A percentile compares a stretch with the other conserved stretches of the same genome.
These are phyloP conservation scores for Stygiomarasmius scandens DNA, from an alignment of 1,284 basidiomycete genomes.

Conservation along the genomic window DNA sequence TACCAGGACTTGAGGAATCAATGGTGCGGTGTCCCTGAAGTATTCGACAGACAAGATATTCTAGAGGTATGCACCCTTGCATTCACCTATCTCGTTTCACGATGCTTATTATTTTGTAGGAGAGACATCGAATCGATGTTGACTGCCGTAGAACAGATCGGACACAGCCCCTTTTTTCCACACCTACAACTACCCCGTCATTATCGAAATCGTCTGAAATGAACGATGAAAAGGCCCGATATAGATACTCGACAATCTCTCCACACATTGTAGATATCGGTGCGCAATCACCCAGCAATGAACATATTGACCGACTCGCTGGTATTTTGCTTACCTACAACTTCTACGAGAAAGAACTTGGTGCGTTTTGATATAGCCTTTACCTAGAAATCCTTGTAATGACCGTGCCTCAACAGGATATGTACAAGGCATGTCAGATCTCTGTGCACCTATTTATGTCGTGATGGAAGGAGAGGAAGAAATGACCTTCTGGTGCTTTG, in stretches of 20 bases:
- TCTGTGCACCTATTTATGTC: slow-evolving; percentile 92
- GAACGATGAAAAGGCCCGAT: slow-evolving; percentile 56
- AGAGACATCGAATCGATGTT: slow-evolving; percentile 90
- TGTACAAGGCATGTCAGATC: slow-evolving; percentile 97
- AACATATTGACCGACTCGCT: slow-evolving; percentile 80
- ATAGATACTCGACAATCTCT: slow-evolving; percentile 67
- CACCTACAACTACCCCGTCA: slow-evolving; percentile 39
- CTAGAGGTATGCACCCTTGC: slow-evolving; percentile 54
- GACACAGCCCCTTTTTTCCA: slow-evolving; percentile 83
- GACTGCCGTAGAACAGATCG: slow-evolving; percentile 98
- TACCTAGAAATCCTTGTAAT: slow-evolving; percentile 15
- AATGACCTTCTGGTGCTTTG: slow-evolving; percentile 95
- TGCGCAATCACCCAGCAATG: slow-evolving; percentile 83
- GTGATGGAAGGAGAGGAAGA: slow-evolving; percentile 90
- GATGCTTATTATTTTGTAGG: slow-evolving; percentile 37
- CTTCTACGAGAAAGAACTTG: slow-evolving; percentile 86
- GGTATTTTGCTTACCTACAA: slow-evolving; percentile 92
- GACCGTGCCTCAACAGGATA: slow-evolving; percentile 54
- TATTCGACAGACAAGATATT: slow-evolving; percentile 77
- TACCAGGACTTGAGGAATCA: slow-evolving; percentile 74
- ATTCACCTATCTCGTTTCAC: neutral
- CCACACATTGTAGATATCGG: slow-evolving; percentile 73
- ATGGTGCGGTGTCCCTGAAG: slow-evolving; percentile 82
- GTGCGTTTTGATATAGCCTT: slow-evolving; percentile 53
- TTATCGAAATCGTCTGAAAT: slow-evolving; percentile 32